Evolutionary conservation across 2,329 filamentous ascomycete species (phyloP), one percentile per base, ranked within the genome.

Genomic region (Pseudofabraea citricarpa): DNA sequence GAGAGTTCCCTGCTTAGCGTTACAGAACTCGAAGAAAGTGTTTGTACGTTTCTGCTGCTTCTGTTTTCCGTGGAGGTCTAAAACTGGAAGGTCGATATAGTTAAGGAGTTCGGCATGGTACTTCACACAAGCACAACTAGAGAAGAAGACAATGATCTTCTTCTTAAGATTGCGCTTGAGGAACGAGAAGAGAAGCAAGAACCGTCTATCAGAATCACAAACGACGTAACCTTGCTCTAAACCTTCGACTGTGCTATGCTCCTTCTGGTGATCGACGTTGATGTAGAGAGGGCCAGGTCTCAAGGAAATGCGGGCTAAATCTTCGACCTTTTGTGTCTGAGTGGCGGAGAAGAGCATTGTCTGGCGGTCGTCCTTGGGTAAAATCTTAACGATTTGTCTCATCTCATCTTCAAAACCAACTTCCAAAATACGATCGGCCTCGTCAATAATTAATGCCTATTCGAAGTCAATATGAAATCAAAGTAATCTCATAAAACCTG

Each of bases 31-130:
- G 65, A 97, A 98, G 65, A 98, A 98, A 1, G 90, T 95, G 62
- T 94, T 95, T 19, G 93, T 98, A n/a, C 93, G 87, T 67, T 95
- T 95, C 68, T 96, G 90, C 68, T 98, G 93, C 69, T 98, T 98
- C 69, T 95, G 89, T 70, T 98, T 96, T 54, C 90, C 93, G 65
- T 94, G 88, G 6, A 95, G 74, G 55, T 88, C 85, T 33, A 95
- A 75, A 3, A 94, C 87, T 5, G 87, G 90, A 31, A 96, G 77
- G 65, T 97, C 93, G 58, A 97, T 96, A 70, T 95, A 97, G 71
- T 97, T 97, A 54, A 98, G 81, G 21, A 98, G 79, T 65, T 97
- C 90, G 20, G 87, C 82, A 67, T 95, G 90, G 69, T 97, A 98
- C 65, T 95, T 95, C 58, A 97, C 91, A 54, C 86, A 94, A 60